Base-by-base conservation (phyloP, 2,329 filamentous ascomycete genomes). In the Mycosphaerella arachidis region DNA sequence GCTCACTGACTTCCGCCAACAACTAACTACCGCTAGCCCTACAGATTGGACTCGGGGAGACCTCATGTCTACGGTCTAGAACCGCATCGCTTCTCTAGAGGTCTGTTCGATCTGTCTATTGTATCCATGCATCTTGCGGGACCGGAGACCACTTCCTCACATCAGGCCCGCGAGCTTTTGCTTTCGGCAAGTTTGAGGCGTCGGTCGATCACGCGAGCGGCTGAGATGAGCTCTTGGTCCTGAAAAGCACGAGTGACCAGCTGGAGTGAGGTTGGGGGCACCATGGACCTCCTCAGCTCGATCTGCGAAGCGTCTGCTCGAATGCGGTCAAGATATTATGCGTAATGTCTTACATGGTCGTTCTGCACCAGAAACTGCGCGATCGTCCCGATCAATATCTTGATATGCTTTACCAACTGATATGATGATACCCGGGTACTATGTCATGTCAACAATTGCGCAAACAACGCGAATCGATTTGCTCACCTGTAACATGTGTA, bases 401-500 rank as follows among this genome's bases (percentile, higher is more conserved):
- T 55, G 53, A 27, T 65, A 56, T 1, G 61, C 61, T 30, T 57
- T 59, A 1, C 63, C 63, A 5, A 60, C 43, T 24, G 63, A 60
- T 7, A 65, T 59, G 27, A 65, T 59, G 24, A 61, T 30, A 10
- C 52, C 56, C 9, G 58, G 55, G 20, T 58, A 65, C 35, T 57
- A 24, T 18, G 6, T 27, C n/a, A 0, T 3, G 18, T 59, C 45
- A 59, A 52, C 29, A 59, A 18, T n/a, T 13, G 48, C 3, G 33
- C 43, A 7, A 43, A n/a, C 20, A 45, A 18, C 9, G n/a, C 3
- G 3, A 9, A 31, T 18, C 9, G 10, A 31, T 4, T 16, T 31
- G 46, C 29, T 60, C 40, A 53, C 51, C 24, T 55, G 50, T n/a
- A 53, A 18, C 48, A 63, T 0, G 82, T 84, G 55, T 81, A 82